Percentiles rank a stretch among this genome's conserved stretches.
Evolutionary conservation across 352 stramenopile genomes (phyloP).

Genomic region (Phytophthora pseudosyringae): DNA sequence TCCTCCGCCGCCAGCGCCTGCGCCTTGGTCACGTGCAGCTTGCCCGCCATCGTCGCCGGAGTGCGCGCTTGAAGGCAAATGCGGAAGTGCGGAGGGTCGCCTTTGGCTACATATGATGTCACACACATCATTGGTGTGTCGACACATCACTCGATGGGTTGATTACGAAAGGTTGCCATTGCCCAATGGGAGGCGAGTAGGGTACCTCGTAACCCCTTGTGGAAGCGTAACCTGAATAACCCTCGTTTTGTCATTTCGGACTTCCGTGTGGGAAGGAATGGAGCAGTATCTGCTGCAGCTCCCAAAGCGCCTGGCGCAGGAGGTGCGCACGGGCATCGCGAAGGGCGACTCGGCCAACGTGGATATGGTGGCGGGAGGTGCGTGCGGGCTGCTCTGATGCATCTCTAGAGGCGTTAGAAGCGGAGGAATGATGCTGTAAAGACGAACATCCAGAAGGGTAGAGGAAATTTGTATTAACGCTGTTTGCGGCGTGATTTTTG

Average conservation of each 20-base stretch:
- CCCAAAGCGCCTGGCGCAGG: slow-evolving; percentile 78
- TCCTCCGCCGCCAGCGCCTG: slow-evolving; percentile 22
- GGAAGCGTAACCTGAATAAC: slow-evolving; percentile 11
- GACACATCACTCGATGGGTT: too few species aligned
- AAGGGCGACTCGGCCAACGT: slow-evolving; percentile 67
- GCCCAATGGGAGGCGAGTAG: too few species aligned
- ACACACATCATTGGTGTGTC: too few species aligned
- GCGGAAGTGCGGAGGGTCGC: slow-evolving; percentile 13
- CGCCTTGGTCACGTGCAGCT: slow-evolving; percentile 32
- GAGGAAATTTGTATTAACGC: slow-evolving; percentile 10
- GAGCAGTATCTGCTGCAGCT: slow-evolving; percentile 90
- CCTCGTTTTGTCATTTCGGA: too few species aligned
- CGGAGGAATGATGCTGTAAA: slow-evolving; percentile 12
- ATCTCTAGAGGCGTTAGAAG: neutral
- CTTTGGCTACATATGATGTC: too few species aligned
- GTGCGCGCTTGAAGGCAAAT: slow-evolving; percentile 20
- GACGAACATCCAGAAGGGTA: neutral
- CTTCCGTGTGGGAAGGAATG: slow-evolving; percentile 45
- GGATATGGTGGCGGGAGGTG: slow-evolving; percentile 81
- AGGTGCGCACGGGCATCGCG: slow-evolving; percentile 73
- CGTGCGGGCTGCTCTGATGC: neutral
- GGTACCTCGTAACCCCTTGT: neutral
- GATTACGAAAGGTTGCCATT: too few species aligned
- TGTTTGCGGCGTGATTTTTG: slow-evolving; percentile 1
- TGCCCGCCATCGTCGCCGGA: slow-evolving; percentile 26